These are phyloP conservation scores for Colletotrichum viniferum DNA, from an alignment of 2,329 filamentous ascomycete genomes.

Conservation along the genomic window DNA sequence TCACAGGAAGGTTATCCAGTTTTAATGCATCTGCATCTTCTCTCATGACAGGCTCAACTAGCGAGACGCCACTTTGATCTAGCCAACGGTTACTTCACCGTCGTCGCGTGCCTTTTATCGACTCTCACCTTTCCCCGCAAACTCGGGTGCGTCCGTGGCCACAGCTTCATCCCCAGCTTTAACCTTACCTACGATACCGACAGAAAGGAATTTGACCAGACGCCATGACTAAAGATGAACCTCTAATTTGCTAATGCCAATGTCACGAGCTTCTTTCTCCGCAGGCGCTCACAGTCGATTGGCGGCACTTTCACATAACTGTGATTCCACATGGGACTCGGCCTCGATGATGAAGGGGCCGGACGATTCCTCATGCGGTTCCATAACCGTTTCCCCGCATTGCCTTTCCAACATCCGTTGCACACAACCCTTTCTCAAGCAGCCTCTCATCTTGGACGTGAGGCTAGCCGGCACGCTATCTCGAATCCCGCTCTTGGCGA, in stretches of 20 bases:
- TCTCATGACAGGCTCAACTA: neutral
- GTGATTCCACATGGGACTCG: neutral
- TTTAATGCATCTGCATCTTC: neutral
- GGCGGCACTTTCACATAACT: neutral
- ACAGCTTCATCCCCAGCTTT: conserved; percentile 5
- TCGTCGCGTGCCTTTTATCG: conserved; percentile 7
- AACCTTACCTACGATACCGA: conserved; percentile 10
- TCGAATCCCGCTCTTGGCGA: conserved; percentile 14
- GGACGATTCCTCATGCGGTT: conserved; percentile 4
- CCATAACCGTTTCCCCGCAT: conserved; percentile 7
- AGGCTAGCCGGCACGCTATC: conserved; percentile 18
- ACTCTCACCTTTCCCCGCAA: conserved; percentile 13
- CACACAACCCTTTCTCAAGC: neutral
- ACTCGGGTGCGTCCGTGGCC: conserved; percentile 12
- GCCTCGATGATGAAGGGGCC: neutral
- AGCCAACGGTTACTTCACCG: neutral
- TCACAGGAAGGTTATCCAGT: neutral
- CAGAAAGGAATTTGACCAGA: conserved; percentile 7
- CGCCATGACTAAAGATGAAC: conserved; percentile 13
- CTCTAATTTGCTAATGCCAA: conserved; percentile 16
- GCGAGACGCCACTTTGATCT: neutral
- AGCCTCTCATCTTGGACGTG: neutral
- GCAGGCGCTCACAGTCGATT: neutral
- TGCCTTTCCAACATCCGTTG: neutral
- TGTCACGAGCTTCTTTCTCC: conserved; percentile 3